phyloP scores from a whole-genome alignment of 2,329 filamentous ascomycete species.

The Cercospora citrullina region DNA sequence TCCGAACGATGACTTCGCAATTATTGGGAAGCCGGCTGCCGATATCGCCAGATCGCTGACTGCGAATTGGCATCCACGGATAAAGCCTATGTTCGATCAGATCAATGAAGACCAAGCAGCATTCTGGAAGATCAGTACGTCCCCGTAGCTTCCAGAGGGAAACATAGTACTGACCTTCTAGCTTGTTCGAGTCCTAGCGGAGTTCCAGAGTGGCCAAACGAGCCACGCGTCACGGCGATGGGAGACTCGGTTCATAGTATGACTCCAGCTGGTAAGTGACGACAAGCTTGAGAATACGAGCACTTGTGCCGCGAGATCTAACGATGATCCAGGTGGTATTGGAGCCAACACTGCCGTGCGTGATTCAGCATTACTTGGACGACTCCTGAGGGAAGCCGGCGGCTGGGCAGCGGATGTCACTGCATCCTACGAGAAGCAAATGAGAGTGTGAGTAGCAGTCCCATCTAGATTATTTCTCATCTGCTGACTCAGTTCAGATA shows the following conservation, averaged over 20 bases:
- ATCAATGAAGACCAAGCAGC: conserved; percentile 60
- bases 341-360: conserved; percentile 60
- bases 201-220: conserved; percentile 61
- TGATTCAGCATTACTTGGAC: conserved; percentile 57
- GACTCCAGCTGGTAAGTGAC: conserved; percentile 47
- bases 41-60: conserved; percentile 59
- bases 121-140: conserved; percentile 62
- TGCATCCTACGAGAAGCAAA: conserved; percentile 42
- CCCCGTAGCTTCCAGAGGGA: neutral
- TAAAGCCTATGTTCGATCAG: conserved; percentile 59
- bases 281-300: neutral
- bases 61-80: conserved; percentile 56
- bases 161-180: neutral
- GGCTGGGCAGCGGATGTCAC: conserved; percentile 48
- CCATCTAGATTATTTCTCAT: neutral
- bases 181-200: conserved; percentile 60
- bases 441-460: conserved; percentile 46
- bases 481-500: conserved; percentile 40
- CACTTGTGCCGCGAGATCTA: no score
- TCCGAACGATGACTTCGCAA: conserved; percentile 61
- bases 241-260: conserved; percentile 61
- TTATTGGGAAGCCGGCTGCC: conserved; percentile 59
- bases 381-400: conserved; percentile 54
- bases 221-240: conserved; percentile 59
- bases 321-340: conserved; percentile 45